Conservation (phyloP, 371 early-diverging fungal genomes). For the Mortierella sp. region DNA sequence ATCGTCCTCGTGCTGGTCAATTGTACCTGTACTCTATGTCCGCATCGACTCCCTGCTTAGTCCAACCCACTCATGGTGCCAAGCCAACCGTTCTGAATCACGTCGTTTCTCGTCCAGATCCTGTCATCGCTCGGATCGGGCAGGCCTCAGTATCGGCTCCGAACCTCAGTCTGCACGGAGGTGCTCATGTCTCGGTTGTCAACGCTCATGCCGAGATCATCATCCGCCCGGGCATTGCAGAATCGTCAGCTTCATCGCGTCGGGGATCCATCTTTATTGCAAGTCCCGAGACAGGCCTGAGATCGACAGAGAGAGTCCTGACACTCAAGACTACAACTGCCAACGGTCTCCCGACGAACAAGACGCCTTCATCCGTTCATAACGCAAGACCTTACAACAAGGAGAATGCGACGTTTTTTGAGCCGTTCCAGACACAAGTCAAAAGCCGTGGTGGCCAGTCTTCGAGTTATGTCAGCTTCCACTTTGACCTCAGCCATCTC, state of each 20-base stretch:
- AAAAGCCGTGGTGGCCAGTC: neutral
- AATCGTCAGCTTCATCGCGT: neutral
- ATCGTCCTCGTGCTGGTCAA: neutral
- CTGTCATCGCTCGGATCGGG: neutral
- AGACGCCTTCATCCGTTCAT: neutral
- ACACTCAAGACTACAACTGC: neutral
- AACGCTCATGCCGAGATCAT: neutral
- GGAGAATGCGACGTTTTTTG: neutral
- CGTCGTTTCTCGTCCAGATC: neutral
- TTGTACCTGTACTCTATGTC: neutral
- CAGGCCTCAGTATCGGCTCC: neutral
- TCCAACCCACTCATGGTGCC: no score
- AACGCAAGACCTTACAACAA: neutral
- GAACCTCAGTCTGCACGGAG: slow-evolving; percentile 8
- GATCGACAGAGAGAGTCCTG: neutral
- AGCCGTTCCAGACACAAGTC: neutral
- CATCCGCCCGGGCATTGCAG: neutral
- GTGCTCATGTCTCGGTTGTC: neutral
- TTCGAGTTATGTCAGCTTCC: slow-evolving; percentile 10
- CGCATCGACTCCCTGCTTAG: neutral
- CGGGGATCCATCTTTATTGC: neutral
- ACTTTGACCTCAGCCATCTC: slow-evolving; percentile 15
- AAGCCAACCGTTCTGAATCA: neutral
- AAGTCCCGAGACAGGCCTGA: neutral
- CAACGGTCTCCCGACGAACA: no score